Conservation (phyloP, 495 filamentous ascomycete species). For the Massariosphaeria phaeospora region DNA sequence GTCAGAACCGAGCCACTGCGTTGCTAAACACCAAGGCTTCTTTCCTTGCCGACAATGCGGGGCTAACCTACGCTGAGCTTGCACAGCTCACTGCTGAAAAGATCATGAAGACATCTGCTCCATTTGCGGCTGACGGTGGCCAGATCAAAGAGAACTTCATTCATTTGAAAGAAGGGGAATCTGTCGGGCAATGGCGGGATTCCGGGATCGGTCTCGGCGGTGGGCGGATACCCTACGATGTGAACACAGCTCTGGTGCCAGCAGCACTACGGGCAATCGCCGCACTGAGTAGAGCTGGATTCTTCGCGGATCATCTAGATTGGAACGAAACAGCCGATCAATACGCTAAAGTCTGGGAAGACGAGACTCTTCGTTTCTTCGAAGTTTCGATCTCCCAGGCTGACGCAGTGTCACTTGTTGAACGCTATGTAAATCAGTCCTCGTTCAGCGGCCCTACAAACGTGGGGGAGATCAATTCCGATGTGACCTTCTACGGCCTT, state of each 20-base stretch:
- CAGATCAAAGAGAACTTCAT: conserved; percentile 55
- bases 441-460: conserved; percentile 45
- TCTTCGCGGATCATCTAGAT: conserved; percentile 47
- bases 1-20: conserved; percentile 39
- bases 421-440: conserved; percentile 44
- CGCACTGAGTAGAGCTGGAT: conserved; percentile 46
- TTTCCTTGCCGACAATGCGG: conserved; percentile 45
- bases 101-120: conserved; percentile 52
- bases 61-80: conserved; percentile 51
- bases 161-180: conserved; percentile 50
- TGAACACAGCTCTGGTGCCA: conserved; percentile 60
- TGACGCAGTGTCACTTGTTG: conserved; percentile 45
- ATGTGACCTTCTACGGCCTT: conserved; percentile 54
- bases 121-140: conserved; percentile 47
- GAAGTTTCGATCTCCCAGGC: conserved; percentile 42
- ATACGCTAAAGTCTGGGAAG: conserved; percentile 61
- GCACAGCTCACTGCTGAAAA: conserved; percentile 51
- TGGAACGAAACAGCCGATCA: conserved; percentile 47
- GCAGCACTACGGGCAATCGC: conserved; percentile 57
- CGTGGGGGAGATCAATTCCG: conserved; percentile 41
- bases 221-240: conserved; percentile 60
- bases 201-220: conserved; percentile 57
- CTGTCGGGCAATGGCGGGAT: conserved; percentile 63
- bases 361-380: conserved; percentile 57
- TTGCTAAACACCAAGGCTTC: conserved; percentile 52